phyloP scores from a whole-genome alignment of 805 yeast genomes.

The Blastobotrys parvus region DNA sequence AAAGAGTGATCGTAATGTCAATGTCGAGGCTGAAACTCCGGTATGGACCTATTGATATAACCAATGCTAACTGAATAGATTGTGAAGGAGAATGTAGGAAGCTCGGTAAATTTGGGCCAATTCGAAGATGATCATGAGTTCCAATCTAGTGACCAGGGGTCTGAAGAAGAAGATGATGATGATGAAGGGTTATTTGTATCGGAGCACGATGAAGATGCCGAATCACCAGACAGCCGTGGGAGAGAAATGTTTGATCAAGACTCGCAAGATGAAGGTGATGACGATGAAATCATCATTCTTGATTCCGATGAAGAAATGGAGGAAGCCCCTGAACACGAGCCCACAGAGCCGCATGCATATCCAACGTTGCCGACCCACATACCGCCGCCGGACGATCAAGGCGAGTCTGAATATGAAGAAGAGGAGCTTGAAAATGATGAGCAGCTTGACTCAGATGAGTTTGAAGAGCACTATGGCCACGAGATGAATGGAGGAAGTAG shows the following conservation, averaged over 20 bases:
- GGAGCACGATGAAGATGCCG: conserved; percentile 7
- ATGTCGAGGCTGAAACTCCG: neutral
- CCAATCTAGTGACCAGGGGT: neutral
- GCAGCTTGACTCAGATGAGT: conserved; percentile 2
- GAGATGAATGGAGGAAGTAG: neutral
- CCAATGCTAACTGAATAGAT: neutral
- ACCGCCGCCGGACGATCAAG: too few relatives aligned
- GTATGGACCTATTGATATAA: neutral
- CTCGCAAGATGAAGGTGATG: too few relatives aligned
- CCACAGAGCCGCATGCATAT: too few relatives aligned
- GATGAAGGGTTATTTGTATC: neutral
- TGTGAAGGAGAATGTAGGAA: neutral
- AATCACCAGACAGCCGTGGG: too few relatives aligned
- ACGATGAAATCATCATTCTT: too few relatives aligned
- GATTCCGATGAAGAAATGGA: too few relatives aligned
- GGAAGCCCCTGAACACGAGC: too few relatives aligned
- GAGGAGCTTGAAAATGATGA: conserved; percentile 11
- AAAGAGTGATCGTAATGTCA: neutral
- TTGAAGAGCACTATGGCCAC: neutral
- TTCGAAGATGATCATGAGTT: neutral
- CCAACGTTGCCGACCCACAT: too few relatives aligned
- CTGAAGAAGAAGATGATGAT: conserved; percentile 6
- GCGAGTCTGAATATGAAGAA: conserved; percentile 14
- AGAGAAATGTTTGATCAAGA: too few relatives aligned
- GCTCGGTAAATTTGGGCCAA: neutral